These are phyloP conservation scores for Lodderomyces elongisporus DNA, from an alignment of 1,139 yeast species.

Conservation along the genomic window DNA sequence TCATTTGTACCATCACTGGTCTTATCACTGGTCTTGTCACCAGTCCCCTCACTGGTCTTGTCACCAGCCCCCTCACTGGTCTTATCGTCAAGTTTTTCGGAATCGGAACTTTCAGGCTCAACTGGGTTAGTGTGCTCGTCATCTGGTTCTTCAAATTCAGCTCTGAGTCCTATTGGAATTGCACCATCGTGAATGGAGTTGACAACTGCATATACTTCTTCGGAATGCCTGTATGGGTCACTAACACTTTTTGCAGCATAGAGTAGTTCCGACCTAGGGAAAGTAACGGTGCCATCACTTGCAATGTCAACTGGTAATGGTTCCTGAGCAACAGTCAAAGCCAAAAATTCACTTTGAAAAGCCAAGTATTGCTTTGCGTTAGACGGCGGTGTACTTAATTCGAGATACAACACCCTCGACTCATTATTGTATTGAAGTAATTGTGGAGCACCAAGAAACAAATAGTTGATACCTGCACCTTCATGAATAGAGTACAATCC, in stretches of 20 bases:
- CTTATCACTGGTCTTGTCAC: too few relatives aligned
- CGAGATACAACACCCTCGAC: constrained; percentile 37
- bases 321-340: constrained; percentile 15
- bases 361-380: constrained; percentile 7
- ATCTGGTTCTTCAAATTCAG: constrained; percentile 13
- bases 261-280: constrained; percentile 27
- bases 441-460: constrained; percentile 21
- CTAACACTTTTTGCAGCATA: constrained; percentile 37
- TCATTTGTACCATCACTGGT: too few relatives aligned
- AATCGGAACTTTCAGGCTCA: constrained; percentile 2
- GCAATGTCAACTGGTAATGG: constrained; percentile 14
- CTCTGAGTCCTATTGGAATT: constrained; percentile 14
- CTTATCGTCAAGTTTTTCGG: too few relatives aligned
- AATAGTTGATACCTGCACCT: constrained; percentile 53
- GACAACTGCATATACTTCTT: constrained; percentile 21
- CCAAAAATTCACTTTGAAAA: constrained; percentile 8
- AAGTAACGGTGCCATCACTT: constrained; percentile 20
- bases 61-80: too few relatives aligned
- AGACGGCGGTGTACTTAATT: constrained; percentile 3
- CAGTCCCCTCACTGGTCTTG: too few relatives aligned
- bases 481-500: constrained; percentile 38
- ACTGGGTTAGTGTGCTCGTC: constrained; percentile 10
- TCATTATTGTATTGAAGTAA: constrained; percentile 52
- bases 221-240: constrained; percentile 40
- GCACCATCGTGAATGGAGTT: constrained; percentile 15